phyloP scores from a whole-genome alignment of 2,329 filamentous ascomycete species.

The Epichloe uncinata region DNA sequence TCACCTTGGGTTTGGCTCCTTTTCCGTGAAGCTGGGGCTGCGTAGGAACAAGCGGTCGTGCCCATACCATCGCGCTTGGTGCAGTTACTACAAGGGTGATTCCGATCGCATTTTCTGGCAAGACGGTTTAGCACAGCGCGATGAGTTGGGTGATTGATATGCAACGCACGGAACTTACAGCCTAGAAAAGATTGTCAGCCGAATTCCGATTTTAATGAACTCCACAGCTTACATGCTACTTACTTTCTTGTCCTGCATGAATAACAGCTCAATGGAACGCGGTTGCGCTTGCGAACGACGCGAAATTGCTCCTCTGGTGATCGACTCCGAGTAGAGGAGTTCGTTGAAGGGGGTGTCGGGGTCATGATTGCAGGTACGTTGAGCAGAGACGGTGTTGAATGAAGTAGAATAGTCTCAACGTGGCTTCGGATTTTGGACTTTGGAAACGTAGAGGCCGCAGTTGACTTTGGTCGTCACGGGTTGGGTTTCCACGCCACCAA shows the following conservation, averaged over 20 bases:
- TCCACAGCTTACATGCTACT: neutral
- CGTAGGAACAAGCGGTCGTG: conserved; percentile 73
- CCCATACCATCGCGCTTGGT: conserved; percentile 79
- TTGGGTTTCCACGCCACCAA: neutral
- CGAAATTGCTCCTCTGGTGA: conserved; percentile 80
- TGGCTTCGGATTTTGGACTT: neutral
- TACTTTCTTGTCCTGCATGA: conserved; percentile 88
- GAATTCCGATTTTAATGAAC: too few species aligned
- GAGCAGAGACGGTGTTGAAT: neutral
- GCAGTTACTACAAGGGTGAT: conserved; percentile 87
- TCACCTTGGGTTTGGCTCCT: conserved; percentile 53
- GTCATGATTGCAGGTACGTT: conserved; percentile 37
- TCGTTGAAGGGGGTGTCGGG: conserved; percentile 69
- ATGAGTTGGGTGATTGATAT: neutral
- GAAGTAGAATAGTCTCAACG: neutral
- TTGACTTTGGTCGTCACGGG: neutral
- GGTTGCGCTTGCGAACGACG: conserved; percentile 82
- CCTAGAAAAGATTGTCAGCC: conserved; percentile 19
- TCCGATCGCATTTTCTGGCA: conserved; percentile 78
- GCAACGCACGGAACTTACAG: conserved; percentile 15
- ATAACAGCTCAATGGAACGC: conserved; percentile 81
- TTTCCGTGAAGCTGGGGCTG: conserved; percentile 54
- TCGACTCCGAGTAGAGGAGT: conserved; percentile 59
- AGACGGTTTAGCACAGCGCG: neutral
- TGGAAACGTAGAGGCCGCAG: neutral